phyloP scores from a whole-genome alignment of 2,329 filamentous ascomycete genomes.

The Pseudogymnoascus sp. region DNA sequence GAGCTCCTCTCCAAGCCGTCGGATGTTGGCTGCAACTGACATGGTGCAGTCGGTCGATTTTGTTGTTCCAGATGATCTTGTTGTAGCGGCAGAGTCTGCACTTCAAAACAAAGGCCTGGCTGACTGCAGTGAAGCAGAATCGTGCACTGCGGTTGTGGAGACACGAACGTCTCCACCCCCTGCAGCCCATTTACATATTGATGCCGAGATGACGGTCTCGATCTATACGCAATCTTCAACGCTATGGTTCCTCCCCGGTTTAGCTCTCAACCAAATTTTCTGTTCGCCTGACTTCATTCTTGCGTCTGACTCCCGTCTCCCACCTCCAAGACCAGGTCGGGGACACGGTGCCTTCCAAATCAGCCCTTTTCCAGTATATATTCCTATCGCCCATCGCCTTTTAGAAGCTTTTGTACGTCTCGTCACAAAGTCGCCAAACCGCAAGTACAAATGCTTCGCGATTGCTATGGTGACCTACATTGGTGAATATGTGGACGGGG shows the following conservation, averaged over 20 bases:
- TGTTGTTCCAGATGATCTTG: background rate
- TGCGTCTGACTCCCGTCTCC: background rate
- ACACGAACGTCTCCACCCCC: background rate
- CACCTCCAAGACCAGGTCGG: background rate
- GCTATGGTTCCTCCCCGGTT: background rate
- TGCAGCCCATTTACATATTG: background rate
- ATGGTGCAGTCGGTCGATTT: background rate
- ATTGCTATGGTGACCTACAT: background rate
- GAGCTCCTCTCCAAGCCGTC: background rate
- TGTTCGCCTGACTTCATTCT: background rate
- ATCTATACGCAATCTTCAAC: background rate
- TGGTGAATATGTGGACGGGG: background rate
- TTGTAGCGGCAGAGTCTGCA: background rate
- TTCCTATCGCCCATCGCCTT: background rate
- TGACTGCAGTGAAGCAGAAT: background rate
- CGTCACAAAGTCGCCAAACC: background rate
- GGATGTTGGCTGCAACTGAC: background rate
- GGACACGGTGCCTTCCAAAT: background rate
- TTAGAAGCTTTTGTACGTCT: background rate
- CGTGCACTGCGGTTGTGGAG: background rate
- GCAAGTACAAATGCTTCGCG: background rate
- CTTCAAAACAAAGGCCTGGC: background rate
- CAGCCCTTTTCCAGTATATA: background rate
- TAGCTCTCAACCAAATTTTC: background rate
- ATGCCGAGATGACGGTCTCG: background rate